These are phyloP conservation scores for Cutaneotrichosporon mucoides DNA, from an alignment of 1,284 basidiomycete species.

Conservation along the genomic window DNA sequence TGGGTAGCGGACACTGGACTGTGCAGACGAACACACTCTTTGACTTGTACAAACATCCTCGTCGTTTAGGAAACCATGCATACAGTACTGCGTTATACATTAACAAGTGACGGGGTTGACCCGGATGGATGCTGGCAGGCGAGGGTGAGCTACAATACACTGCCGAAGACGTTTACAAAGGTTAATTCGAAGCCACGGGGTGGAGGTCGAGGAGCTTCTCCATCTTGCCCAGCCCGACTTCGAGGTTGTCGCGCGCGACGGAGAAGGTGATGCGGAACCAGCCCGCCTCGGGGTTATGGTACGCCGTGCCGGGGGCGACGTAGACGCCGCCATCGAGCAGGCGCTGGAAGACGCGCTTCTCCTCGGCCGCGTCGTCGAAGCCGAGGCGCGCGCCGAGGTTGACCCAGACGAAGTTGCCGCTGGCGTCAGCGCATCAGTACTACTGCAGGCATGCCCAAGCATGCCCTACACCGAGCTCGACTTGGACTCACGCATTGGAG, in stretches of 20 bases:
- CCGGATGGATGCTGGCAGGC: too few relatives aligned
- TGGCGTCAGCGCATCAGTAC: constrained; percentile 5
- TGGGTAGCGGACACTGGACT: too few relatives aligned
- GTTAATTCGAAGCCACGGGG: neutral
- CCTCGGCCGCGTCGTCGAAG: constrained; percentile 32
- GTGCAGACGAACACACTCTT: too few relatives aligned
- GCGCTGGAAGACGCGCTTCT: constrained; percentile 45
- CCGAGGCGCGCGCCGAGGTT: constrained; percentile 37
- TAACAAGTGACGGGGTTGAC: too few relatives aligned
- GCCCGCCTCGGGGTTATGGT: constrained; percentile 37
- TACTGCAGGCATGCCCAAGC: too few relatives aligned
- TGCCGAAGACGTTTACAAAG: too few relatives aligned
- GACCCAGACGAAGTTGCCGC: constrained; percentile 47
- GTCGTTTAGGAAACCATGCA: too few relatives aligned
- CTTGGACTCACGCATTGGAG: constrained; percentile 37
- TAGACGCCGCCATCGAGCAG: constrained; percentile 47
- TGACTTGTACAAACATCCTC: too few relatives aligned
- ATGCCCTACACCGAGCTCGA: too few relatives aligned
- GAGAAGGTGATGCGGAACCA: constrained; percentile 45
- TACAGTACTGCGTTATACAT: too few relatives aligned
- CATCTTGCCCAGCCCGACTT: constrained; percentile 37
- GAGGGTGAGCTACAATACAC: too few relatives aligned
- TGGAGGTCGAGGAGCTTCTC: constrained; percentile 22
- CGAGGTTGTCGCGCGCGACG: constrained; percentile 37
- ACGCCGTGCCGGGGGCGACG: constrained; percentile 42